A percentile compares a stretch with the other conserved stretches of the same genome.
Conservation (phyloP, 768 basidiomycete genomes). For the Suillus subluteus region DNA sequence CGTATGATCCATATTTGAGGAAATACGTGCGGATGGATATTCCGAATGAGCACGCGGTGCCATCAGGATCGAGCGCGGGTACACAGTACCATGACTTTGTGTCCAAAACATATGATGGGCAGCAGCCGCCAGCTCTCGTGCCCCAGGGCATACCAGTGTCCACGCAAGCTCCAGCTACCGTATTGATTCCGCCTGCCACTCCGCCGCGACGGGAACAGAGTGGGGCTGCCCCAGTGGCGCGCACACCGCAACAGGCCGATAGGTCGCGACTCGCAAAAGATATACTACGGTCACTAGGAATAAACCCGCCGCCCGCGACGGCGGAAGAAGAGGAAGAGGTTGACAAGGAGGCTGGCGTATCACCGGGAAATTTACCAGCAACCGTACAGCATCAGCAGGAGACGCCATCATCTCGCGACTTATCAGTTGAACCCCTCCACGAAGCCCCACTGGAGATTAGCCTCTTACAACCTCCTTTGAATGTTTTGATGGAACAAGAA, state of each 20-base stretch:
- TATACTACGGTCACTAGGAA: conserved; percentile 55
- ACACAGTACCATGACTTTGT: not conserved
- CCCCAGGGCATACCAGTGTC: conserved; percentile 11
- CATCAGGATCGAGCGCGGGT: not conserved
- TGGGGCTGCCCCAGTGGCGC: conserved; percentile 12
- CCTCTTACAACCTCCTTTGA: conserved; percentile 6
- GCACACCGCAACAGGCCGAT: conserved; percentile 46
- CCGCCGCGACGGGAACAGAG: conserved; percentile 13
- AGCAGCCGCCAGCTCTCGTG: conserved; percentile 12
- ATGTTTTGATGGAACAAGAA: not conserved
- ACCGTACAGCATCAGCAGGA: not conserved
- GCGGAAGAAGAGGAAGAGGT: conserved; percentile 9
- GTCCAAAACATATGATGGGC: not conserved
- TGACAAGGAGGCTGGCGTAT: not conserved
- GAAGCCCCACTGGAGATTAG: conserved; percentile 5
- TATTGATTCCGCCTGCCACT: conserved; percentile 10
- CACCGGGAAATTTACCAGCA: not conserved
- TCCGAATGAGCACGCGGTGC: not conserved
- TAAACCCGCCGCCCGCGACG: not conserved
- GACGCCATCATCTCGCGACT: not conserved
- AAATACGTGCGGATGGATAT: not conserved
- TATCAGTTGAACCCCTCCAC: not conserved
- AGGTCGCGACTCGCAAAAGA: conserved; percentile 57
- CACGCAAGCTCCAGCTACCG: not conserved
- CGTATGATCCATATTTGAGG: not conserved